Conservation (phyloP, 805 yeast genomes). For the Ogataea sp. region DNA sequence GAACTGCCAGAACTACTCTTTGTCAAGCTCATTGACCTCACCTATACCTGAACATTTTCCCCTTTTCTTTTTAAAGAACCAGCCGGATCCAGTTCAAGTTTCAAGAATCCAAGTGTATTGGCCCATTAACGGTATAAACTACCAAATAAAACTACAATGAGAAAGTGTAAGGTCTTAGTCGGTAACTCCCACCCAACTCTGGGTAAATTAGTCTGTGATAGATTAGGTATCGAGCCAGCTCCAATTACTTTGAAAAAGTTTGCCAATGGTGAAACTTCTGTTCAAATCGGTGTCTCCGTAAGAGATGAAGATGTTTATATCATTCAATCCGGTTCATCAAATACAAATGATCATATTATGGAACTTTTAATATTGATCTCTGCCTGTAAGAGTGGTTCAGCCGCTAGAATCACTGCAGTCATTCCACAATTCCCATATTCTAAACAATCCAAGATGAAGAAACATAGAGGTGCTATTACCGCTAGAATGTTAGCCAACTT, state of each 20-base stretch:
- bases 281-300: conserved; percentile 89
- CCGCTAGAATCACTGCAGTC: conserved; percentile 94
- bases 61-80: too few relatives aligned
- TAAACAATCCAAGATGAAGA: conserved; percentile 96
- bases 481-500: conserved; percentile 97
- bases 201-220: conserved; percentile 82
- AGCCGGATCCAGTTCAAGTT: too few relatives aligned
- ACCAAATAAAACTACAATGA: conserved; percentile 43
- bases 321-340: conserved; percentile 85
- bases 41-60: too few relatives aligned
- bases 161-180: conserved; percentile 94
- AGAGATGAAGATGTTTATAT: conserved; percentile 96
- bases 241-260: conserved; percentile 87
- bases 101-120: too few relatives aligned
- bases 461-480: conserved; percentile 97
- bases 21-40: too few relatives aligned
- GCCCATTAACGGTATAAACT: too few relatives aligned
- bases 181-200: conserved; percentile 96
- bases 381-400: conserved; percentile 97
- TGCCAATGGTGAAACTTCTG: conserved; percentile 96
- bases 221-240: conserved; percentile 89
- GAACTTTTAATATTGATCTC: conserved; percentile 87
- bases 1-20: too few relatives aligned
- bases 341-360: conserved; percentile 90
- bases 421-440: conserved; percentile 97